These are phyloP conservation scores for Boeremia exigua DNA, from an alignment of 2,329 filamentous ascomycete species.

Conservation along the genomic window DNA sequence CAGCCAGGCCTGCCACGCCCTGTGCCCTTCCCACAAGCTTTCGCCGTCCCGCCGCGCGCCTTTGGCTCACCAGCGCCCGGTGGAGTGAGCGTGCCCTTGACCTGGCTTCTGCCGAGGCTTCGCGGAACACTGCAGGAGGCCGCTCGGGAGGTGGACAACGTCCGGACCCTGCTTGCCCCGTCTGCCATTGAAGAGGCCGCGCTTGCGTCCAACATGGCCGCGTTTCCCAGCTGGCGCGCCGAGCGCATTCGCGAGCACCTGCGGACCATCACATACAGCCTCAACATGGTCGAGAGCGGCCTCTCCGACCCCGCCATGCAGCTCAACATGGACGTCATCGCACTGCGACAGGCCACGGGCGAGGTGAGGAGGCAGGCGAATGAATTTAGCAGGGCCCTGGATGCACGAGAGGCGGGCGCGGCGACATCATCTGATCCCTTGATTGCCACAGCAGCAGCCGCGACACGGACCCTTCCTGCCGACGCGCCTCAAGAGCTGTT, in stretches of 20 bases:
- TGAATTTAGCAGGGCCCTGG: conserved; percentile 29
- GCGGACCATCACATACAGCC: conserved; percentile 27
- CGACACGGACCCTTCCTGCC: conserved; percentile 19
- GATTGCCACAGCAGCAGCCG: conserved; percentile 8
- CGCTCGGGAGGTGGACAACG: conserved; percentile 42
- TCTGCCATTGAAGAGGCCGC: conserved; percentile 18
- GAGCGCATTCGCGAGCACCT: conserved; percentile 37
- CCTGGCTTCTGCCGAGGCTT: conserved; percentile 28
- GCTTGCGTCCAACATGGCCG: conserved; percentile 2
- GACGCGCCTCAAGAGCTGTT: conserved; percentile 39
- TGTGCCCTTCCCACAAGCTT: conserved; percentile 30
- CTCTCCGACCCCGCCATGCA: conserved; percentile 37
- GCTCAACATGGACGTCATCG: conserved; percentile 36
- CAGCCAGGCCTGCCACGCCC: conserved; percentile 32
- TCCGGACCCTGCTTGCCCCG: conserved; percentile 26
- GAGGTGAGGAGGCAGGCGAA: conserved; percentile 36
- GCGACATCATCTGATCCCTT: conserved; percentile 8
- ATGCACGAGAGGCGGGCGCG: conserved; percentile 19
- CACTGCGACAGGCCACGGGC: conserved; percentile 36
- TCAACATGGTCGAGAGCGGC: conserved; percentile 37
- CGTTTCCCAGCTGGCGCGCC: conserved; percentile 37
- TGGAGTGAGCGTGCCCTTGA: conserved; percentile 21
- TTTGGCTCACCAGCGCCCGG: conserved; percentile 21
- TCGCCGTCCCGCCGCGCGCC: conserved; percentile 25
- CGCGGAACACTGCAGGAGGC: conserved; percentile 33